Base-by-base conservation (phyloP, 2,329 filamentous ascomycete genomes). In the Tolypocladium album region DNA sequence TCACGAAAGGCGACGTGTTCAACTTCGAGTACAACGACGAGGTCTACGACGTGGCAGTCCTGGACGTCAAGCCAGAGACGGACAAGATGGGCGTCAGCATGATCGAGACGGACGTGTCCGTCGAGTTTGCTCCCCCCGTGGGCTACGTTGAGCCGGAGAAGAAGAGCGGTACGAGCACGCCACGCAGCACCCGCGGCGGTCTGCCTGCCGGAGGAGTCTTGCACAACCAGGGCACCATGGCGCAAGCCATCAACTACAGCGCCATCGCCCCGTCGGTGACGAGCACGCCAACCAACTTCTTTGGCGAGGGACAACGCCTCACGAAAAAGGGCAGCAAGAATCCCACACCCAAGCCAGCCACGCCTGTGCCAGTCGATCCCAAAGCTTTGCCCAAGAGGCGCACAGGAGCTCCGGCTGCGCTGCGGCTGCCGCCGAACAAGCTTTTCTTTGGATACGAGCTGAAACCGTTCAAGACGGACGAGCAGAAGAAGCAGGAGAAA, bases 11-110 rank as follows among this genome's bases (percentile, higher is more conserved):
- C 64, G 94, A 99, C 70, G 82, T 96, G 52, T 99, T 99, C 80
- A 95, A 90, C 64, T 99, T 99, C 72, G 83, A 88, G 67, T 99
- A 99, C 78, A 99, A 99, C 73, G 92, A 97, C 70, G 89, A 92
- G 62, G 82, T 92, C 12, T 99, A 94, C 76, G 88, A 94, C 64
- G 91, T 99, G 71, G 92, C 91, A 3, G 94, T 99, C 1, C 77
- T 97, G 17, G 93, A 97, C 70, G 90, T 95, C 45, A 96, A 96
- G 75, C 94, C 94, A 1, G 85, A 90, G 65, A 87, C 83, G 4
- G 84, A 88, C 2, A 89, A 90, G 67, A 92, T 90, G 80, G 88
- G 89, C 61, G 92, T 99, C 59, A 92, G 92, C 68, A 95, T 96
- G 74, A 87, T 97, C 59, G 94, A 99, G 76, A 99, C 94, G 0